Evolutionary conservation across 805 yeast species (phyloP), one percentile per base, ranked within the genome.

Genomic region (Ogataea methanolica): DNA sequence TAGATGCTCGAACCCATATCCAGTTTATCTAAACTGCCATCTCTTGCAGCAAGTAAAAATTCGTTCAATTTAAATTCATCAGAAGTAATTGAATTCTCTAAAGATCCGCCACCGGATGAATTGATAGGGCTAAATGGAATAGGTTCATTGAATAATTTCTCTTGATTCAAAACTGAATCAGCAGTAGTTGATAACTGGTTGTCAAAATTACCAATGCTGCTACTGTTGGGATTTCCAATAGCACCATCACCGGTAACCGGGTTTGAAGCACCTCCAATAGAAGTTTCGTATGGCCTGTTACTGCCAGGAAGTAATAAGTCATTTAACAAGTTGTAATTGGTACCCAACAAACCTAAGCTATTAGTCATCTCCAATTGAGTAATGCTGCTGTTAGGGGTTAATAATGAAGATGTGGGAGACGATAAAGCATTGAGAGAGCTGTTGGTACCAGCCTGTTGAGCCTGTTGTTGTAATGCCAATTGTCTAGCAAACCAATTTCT

Each of bases 11-110:
- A 69, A 31, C 56, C 55, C n/a, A 62, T 45, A 43, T 79, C 83
- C 47, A 80, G 62, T 23, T 79, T 66, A 55, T 79, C 83, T 36
- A 78, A 56, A 48, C 78, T 72, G 15, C 80, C 81, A 51, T 78
- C 82, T 49, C 81, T 71, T 11, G 82, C 79, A 45, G 82, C 82
- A 33, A 78, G 58, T 48, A 77, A 73, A 36, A 78, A 61, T 55
- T 77, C 79, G 55, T 80, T 79, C 57, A 79, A 64, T 48, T 78
- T 70, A 23, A 58, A 45, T 31, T 62, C 63, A 31, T 61, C 62
- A 23, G 58, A 56, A n/a, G 49, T 46, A 33, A 47, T 43, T 15
- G 53, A 49, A 35, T 46, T 50, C 12, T 46, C 44, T 16, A 48
- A 23, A 15, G 55, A 51, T 7, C 47, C 47, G 22, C 52, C 57